Percentiles rank a stretch among this genome's conserved stretches.
Evolutionary conservation across 306 rosid species (phyloP).

Genomic region (Vigna unguiculata): DNA sequence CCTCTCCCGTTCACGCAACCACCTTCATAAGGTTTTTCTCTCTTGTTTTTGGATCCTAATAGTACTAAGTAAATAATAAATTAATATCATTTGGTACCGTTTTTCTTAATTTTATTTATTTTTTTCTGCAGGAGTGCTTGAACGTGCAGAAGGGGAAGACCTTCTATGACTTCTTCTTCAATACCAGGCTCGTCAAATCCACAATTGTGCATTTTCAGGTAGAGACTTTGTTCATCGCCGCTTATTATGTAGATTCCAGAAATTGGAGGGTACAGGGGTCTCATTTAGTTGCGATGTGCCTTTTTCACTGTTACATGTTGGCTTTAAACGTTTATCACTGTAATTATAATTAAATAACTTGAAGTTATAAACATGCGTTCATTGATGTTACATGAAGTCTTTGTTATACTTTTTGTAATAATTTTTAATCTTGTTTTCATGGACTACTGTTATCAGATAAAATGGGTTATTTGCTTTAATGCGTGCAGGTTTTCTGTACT

Average conservation of each 20-base stretch:
- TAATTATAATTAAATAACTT: not conserved
- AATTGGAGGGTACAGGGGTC: constrained; percentile 6
- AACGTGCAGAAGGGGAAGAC: constrained; percentile 66
- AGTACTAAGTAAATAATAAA: too few species aligned
- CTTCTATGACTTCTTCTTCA: constrained; percentile 88
- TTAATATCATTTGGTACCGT: not conserved
- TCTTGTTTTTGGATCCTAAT: not conserved
- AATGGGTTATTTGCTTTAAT: constrained; percentile 12
- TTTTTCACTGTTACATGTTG: not conserved
- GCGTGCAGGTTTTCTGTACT: not conserved
- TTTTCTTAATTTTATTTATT: not conserved
- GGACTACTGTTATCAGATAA: constrained; percentile 17
- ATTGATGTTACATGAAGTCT: constrained; percentile 7
- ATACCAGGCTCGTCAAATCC: constrained; percentile 90
- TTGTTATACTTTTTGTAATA: not conserved
- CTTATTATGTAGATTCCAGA: not conserved
- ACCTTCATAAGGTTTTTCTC: constrained; percentile 63
- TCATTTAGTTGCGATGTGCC: not conserved
- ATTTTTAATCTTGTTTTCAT: not conserved
- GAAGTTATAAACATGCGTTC: not conserved
- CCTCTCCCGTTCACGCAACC: constrained; percentile 61
- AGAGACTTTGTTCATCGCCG: constrained; percentile 38
- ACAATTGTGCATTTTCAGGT: constrained; percentile 98
- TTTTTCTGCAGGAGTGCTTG: constrained; percentile 69
- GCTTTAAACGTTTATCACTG: not conserved